Base-by-base conservation (phyloP, 148 eudicot species). In the Simmondsia chinensis region DNA sequence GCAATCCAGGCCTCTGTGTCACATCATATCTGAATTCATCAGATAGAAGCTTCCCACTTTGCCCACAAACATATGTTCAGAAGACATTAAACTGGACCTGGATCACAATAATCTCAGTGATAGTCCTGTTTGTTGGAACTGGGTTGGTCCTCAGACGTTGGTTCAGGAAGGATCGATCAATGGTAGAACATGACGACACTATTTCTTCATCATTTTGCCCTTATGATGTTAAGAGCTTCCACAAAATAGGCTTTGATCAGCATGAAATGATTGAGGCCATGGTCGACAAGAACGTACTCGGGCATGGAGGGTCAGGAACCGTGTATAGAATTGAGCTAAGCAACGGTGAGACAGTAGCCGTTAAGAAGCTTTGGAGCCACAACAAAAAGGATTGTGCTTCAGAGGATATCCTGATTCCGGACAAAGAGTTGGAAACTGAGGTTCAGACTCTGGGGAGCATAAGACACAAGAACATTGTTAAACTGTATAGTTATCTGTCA, bases 381-480 rank as follows among this genome's bases (percentile, higher is more conserved):
- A 76, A 67, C 40, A 46, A 63, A 36, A 89, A 78, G 64, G 75
- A 75, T 46, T 63, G 54, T 12, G 45, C 41, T 18, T 60, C 85
- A 7, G 79, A 68, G n/a, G 79, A 76, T 43, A 71, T 70, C 22
- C 17, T 69, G 21, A 39, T 60, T 31, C 35, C 72, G 9, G 60
- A 79, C 73, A 82, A 64, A 54, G 95, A 79, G 56, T 61, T 91
- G 48, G 72, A 82, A 58, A 79, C 95, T 1, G 99, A 91, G 65
- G 95, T 91, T 18, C 94, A 76, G 49, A 79, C 99, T 48, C 71
- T 91, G 17, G 95, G 95, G 44, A 79, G 67, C 60, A 72, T 91
- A 42, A 70, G 99, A 61, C 99, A 91, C 80, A 86, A 85, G 65
- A 91, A 82, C 65, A 91, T 91, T 3, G 88, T 91, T 41, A 91